Evolutionary conservation across 2,329 filamentous ascomycete genomes (phyloP).

Genomic region (Pleomassaria siparia): DNA sequence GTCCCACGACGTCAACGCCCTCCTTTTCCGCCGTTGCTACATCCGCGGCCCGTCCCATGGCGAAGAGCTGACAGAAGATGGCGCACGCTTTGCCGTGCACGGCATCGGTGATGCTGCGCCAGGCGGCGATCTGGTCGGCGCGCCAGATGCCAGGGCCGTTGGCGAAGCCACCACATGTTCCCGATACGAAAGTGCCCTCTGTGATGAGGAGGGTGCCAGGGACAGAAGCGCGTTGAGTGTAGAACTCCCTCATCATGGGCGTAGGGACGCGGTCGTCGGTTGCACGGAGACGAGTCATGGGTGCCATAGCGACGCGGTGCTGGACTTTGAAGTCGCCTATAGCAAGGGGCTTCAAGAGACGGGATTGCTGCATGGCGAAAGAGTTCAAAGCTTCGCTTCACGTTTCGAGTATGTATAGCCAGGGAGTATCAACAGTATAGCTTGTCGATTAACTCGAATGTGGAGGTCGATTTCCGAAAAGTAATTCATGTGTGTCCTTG

Average conservation of each 20-base stretch:
- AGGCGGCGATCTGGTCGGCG: conserved; percentile 46
- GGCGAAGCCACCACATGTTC: conserved; percentile 46
- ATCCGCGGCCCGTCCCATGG: conserved; percentile 56
- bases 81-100: conserved; percentile 52
- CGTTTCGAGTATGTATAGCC: no score
- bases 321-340: conserved; percentile 29
- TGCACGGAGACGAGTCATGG: conserved; percentile 43
- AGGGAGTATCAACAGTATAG: no score
- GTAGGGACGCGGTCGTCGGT: conserved; percentile 48
- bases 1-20: conserved; percentile 26
- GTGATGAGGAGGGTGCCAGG: conserved; percentile 60
- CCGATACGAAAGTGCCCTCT: conserved; percentile 56
- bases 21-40: conserved; percentile 31
- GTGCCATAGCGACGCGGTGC: conserved; percentile 38
- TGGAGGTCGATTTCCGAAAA: not conserved
- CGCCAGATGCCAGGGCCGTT: conserved; percentile 40
- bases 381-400: no score
- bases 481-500: not conserved
- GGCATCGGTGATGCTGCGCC: conserved; percentile 51
- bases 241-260: conserved; percentile 50
- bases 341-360: conserved; percentile 38
- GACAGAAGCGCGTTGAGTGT: conserved; percentile 52
- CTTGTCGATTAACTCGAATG: no score
- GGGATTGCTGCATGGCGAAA: conserved; percentile 8
- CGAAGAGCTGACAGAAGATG: conserved; percentile 48